Conservation (phyloP, 192 early-diverging fungal genomes). For the Coemansia sp. region DNA sequence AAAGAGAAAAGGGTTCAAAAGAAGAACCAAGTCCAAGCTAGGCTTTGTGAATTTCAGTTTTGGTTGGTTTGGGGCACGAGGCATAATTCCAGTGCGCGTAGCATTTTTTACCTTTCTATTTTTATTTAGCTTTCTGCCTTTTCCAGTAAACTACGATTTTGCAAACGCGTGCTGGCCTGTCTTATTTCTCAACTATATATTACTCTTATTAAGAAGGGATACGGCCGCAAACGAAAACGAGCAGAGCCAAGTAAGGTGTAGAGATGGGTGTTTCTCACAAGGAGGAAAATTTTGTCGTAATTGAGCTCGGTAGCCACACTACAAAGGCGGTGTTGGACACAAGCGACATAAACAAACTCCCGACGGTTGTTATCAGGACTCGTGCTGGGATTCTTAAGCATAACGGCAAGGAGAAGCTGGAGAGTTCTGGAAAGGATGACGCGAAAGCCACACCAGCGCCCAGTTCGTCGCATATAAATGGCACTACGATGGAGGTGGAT, state of each 20-base stretch:
- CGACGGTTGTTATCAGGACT: slow-evolving; percentile 61
- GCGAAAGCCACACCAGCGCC: background rate
- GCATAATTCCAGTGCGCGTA: too few species aligned
- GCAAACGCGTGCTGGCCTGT: background rate
- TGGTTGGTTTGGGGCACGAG: too few species aligned
- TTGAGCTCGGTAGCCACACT: slow-evolving; percentile 80
- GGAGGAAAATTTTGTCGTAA: slow-evolving; percentile 84
- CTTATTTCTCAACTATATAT: too few species aligned
- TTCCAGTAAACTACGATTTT: background rate
- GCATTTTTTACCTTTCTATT: background rate
- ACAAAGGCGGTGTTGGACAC: slow-evolving; percentile 78
- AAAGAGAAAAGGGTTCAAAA: background rate
- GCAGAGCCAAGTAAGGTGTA: background rate
- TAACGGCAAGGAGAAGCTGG: background rate
- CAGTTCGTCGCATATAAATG: background rate
- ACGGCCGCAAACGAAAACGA: too few species aligned
- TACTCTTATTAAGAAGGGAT: too few species aligned
- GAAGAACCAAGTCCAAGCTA: background rate
- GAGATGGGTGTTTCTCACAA: slow-evolving; percentile 47
- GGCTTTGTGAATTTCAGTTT: too few species aligned
- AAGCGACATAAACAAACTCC: slow-evolving; percentile 74
- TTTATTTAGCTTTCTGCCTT: background rate
- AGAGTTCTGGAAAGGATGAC: background rate
- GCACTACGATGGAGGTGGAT: slow-evolving; percentile 1
- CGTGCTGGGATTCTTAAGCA: slow-evolving; percentile 28